Conservation (phyloP, 2,329 filamentous ascomycete species). For the Pyrenochaeta sp. region DNA sequence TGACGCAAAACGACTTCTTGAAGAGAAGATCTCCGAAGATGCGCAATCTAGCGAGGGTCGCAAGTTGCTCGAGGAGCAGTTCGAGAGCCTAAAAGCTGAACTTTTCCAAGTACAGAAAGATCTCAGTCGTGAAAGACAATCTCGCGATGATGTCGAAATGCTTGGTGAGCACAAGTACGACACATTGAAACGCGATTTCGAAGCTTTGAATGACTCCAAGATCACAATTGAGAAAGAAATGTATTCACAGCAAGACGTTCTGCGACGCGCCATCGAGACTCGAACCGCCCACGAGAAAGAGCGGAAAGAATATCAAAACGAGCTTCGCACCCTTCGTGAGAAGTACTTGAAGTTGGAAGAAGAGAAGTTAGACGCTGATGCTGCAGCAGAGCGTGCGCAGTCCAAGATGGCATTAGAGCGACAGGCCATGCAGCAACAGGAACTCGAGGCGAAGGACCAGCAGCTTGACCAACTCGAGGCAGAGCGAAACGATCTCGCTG, state of each 20-base stretch:
- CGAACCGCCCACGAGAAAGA: constrained; percentile 82
- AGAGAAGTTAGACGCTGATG: constrained; percentile 82
- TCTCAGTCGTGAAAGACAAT: constrained; percentile 89
- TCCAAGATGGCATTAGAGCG: constrained; percentile 80
- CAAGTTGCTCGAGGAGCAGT: constrained; percentile 84
- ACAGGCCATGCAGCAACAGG: constrained; percentile 77
- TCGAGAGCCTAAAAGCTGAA: constrained; percentile 85
- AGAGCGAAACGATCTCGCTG: constrained; percentile 78
- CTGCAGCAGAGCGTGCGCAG: constrained; percentile 80
- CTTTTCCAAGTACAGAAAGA: constrained; percentile 87
- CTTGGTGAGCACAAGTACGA: constrained; percentile 89
- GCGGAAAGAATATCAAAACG: constrained; percentile 85
- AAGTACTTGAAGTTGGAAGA: constrained; percentile 88
- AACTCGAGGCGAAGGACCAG: constrained; percentile 80
- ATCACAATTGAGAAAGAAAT: constrained; percentile 98
- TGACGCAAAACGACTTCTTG: constrained; percentile 85
- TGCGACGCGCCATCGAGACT: constrained; percentile 85
- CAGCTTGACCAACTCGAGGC: constrained; percentile 80
- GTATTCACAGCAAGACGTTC: constrained; percentile 91
- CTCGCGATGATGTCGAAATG: constrained; percentile 89
- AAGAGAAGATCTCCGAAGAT: constrained; percentile 89
- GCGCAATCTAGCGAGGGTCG: constrained; percentile 81
- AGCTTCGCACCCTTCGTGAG: constrained; percentile 82
- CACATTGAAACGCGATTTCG: constrained; percentile 83
- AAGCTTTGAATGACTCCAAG: constrained; percentile 89